Base-by-base conservation (phyloP, 2,329 filamentous ascomycete genomes). In the Orbilia brochopaga region DNA sequence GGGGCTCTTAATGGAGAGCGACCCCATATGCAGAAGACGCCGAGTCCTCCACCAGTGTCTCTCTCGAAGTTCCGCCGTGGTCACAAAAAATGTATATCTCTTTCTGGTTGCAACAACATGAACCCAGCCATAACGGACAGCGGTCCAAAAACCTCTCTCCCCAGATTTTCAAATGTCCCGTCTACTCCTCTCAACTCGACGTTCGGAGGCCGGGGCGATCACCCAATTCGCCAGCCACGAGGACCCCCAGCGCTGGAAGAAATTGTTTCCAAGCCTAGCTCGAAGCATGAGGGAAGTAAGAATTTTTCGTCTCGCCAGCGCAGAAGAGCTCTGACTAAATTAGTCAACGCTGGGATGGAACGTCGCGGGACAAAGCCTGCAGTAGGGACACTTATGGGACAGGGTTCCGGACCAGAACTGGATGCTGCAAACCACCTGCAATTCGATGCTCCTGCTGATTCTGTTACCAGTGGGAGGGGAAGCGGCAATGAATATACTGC, bases 301-400 rank as follows among this genome's bases (percentile, higher is more conserved):
- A 99, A 99, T 83, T 99, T 99, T 81, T 90, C 90, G 10, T 88
- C 92, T 63, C 92, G 94, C 73, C 92, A 95, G 77, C 91, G 94
- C 70, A 91, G 93, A 74, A 92, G 90, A 76, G 94, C 94, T 24
- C 88, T 99, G 50, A 88, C 92, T 82, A 97, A 92, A 78, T 85
- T 99, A 55, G 90, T 97, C 73, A 90, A 90, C 75, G 93, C 93
- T 60, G 92, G 93, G 15, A 85, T 94, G 74, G 91, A 92, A 78
- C 90, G 94, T 69, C 91, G 93, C 64, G 85, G 82, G 70, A 83
- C 85, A n/a, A 76, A 75, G 35, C 72, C 85, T 81, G 83, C 88
- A 67, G 90, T 89, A 74, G 84, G n/a, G n/a, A n/a, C n/a, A n/a
- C n/a, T n/a, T n/a, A n/a, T 32, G 8, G 27, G 27, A 3, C 27